Evolutionary conservation across 164 flowering plant species (phyloP), one percentile per base, ranked within the genome.

Genomic region (Kingdonia uniflora): DNA sequence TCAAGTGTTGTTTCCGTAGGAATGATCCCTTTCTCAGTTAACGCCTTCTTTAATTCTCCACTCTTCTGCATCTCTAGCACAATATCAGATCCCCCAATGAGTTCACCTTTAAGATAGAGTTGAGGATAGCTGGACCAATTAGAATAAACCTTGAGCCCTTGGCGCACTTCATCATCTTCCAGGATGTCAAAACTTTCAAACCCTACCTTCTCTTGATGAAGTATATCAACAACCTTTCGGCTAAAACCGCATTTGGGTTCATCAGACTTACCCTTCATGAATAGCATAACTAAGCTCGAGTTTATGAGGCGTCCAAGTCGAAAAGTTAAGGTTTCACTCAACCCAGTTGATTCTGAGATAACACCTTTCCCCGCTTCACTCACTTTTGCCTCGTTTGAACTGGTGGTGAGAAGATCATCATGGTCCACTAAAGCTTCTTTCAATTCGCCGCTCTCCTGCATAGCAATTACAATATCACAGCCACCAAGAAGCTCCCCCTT

Each of bases 111-210:
- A 42, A 87, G 72, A 54, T 92, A 88, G 19, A 88, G 72, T 61
- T 92, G 98, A 14, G 98, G 98, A 54, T 78, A 92, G 65, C 95
- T 88, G 21, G 98, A 88, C 98, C 98, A 92, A 63, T 92, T 92
- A 5, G 97, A 85, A 53, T 74, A 78, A 25, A 80, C 85, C 67
- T 88, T 92, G 6, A 92, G 88, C 29, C 96, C 96, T 72, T 85
- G 95, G 16, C 96, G 83, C 14, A 88, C 91, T 64, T 84, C 95
- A 19, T 85, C 91, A 41, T 92, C 95, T 5, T 84, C 39, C 25
- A 92, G 90, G 35, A 87, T 78, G 63, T 92, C 88, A 54, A 84
- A 92, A 61, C 79, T 83, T 54, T 57, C 60, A 53, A 92, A 85
- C 2, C 68, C 72, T 25, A 85, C 79, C 40, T 82, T 84, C 72